Base-by-base conservation (phyloP, 306 rosid genomes). In the Sechiopsis laciniata region DNA sequence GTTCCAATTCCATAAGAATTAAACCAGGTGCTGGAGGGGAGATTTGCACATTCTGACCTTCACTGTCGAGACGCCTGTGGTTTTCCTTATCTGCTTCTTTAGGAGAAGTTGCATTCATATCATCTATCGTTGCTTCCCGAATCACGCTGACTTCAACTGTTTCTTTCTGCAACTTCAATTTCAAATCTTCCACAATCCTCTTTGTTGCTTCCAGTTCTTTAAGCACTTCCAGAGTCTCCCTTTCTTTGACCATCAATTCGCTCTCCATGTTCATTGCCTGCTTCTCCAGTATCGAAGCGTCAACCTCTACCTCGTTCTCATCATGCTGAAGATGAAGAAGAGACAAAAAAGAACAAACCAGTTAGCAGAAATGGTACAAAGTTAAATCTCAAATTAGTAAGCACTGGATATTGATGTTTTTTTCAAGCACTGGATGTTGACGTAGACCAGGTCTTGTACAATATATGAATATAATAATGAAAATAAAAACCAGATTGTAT, bases 1-100 rank as follows among this genome's bases (percentile, higher is more conserved):
- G 96, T 76, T 88, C 86, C 89, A 94, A 62, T 81, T 91, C 96
- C 92, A 77, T 80, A 16, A 89, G 71, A 78, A 94, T 90, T 55
- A 81, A 73, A 71, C 92, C 89, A 0, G 92, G 89, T 14, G 82
- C 37, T 16, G 91, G 64, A 77, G 91, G 83, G 66, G 12, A 54
- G 13, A 79, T 74, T 54, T 82, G 84, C 45, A 32, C 76, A 74
- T 74, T 63, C 42, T 26, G 73, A 75, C 63, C 74, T 19, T 42
- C 66, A 62, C 60, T 52, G 29, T 61, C 74, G 17, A 65, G 81
- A 76, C 66, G 74, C 71, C 55, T 86, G 45, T 67, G 82, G 83
- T 86, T 90, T 78, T 84, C 90, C 85, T 92, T 87, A 58, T 82
- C 88, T 29, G 73, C 87, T 74, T 88, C 82, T 0, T 76, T n/a